Conservation (phyloP, 768 basidiomycete genomes). For the Leccinellum rugosiceps region DNA sequence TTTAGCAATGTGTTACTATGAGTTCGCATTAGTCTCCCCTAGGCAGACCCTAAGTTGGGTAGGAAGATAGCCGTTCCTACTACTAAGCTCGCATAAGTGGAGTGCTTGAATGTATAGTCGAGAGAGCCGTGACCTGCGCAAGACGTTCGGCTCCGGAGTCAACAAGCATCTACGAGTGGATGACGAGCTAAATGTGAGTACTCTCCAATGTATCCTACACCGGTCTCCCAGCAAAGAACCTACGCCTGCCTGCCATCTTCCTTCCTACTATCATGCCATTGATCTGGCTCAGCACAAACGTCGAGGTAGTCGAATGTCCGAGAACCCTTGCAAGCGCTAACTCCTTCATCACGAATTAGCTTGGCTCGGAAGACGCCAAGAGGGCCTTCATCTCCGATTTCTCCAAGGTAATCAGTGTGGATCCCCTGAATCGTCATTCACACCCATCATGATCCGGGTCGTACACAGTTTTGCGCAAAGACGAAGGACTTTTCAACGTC, state of each 20-base stretch:
- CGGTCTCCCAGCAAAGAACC: not conserved
- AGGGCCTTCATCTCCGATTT: constrained; percentile 46
- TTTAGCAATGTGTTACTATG: not conserved
- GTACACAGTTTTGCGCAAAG: constrained; percentile 52
- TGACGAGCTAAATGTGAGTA: too few relatives aligned
- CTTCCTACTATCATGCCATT: constrained; percentile 32
- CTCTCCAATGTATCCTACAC: too few relatives aligned
- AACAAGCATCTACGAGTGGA: not conserved
- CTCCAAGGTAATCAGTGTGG: constrained; percentile 44
- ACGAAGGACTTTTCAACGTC: constrained; percentile 52
- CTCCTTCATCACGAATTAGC: not conserved
- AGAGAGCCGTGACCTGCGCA: not conserved
- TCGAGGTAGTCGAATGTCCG: constrained; percentile 22
- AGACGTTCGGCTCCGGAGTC: not conserved
- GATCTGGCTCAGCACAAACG: constrained; percentile 39
- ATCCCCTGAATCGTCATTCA: not conserved
- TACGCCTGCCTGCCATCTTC: not conserved
- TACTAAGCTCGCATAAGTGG: not conserved
- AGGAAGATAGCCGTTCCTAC: too few relatives aligned
- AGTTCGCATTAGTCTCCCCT: too few relatives aligned
- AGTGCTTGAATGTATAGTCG: not conserved
- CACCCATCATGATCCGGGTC: not conserved
- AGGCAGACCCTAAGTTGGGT: too few relatives aligned
- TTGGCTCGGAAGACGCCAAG: constrained; percentile 25
- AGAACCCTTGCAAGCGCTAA: not conserved